Percentiles rank a stretch among this genome's conserved stretches.
Evolutionary conservation across 116 monocot genomes (phyloP).

Genomic region (Thalassia testudinum): DNA sequence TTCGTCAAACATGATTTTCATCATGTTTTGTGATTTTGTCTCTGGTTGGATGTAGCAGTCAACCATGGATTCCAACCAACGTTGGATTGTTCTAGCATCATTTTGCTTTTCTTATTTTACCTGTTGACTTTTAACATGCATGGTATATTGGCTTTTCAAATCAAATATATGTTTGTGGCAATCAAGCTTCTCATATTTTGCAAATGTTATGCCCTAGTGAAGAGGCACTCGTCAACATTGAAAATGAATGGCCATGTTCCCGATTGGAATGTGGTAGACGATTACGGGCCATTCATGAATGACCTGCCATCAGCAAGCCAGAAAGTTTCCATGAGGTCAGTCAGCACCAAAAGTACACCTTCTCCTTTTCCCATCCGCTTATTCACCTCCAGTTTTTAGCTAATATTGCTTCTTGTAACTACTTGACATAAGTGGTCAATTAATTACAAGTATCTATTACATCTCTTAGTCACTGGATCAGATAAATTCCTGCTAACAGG

Average conservation of each 20-base stretch:
- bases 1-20: no score
- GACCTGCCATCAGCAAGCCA: slow-evolving; percentile 15
- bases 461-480: neutral
- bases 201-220: no score
- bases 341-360: neutral
- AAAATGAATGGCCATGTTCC: slow-evolving; percentile 40
- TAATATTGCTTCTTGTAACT: neutral
- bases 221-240: no score
- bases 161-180: no score
- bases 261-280: slow-evolving; percentile 39
- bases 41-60: no score
- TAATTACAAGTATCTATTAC: neutral
- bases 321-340: slow-evolving; percentile 19
- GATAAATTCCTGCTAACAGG: neutral
- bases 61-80: no score
- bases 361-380: neutral
- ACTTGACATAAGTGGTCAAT: neutral
- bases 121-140: no score
- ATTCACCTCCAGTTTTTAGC: neutral
- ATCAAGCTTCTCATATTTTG: no score
- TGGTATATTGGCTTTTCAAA: no score
- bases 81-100: no score
- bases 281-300: slow-evolving; percentile 9
- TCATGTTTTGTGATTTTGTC: no score
- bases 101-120: no score